These are phyloP conservation scores for Yamadazyma sp. DNA, from an alignment of 805 yeast species.

Conservation along the genomic window DNA sequence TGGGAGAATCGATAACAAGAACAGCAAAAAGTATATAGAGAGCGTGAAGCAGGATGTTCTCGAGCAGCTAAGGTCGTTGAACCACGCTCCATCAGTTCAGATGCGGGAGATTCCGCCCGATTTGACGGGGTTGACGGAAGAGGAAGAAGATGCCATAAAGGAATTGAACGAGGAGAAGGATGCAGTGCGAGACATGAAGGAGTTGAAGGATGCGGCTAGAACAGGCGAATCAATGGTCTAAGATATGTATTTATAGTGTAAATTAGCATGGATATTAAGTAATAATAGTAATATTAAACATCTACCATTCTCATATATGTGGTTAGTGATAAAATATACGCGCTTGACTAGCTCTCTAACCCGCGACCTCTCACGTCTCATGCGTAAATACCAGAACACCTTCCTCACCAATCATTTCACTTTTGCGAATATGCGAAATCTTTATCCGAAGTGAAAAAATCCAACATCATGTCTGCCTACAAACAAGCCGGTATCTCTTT, in stretches of 20 bases:
- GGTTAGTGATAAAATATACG: too few species aligned
- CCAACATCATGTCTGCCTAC: conserved; percentile 41
- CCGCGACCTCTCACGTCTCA: too few species aligned
- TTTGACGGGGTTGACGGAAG: conserved; percentile 42
- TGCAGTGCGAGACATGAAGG: conserved; percentile 13
- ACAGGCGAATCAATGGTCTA: conserved; percentile 6
- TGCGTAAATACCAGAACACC: conserved; percentile 9
- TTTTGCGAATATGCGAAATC: conserved; percentile 4
- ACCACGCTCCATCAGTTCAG: conserved; percentile 92
- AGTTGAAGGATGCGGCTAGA: conserved; percentile 29
- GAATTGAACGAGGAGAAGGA: conserved; percentile 38
- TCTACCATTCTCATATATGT: background rate
- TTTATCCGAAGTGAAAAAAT: conserved; percentile 10
- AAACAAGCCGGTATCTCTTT: conserved; percentile 54
- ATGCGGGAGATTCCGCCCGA: conserved; percentile 88
- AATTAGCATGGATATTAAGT: background rate
- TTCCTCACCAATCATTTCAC: conserved; percentile 13
- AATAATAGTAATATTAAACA: background rate
- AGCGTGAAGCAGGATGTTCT: conserved; percentile 70
- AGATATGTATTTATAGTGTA: conserved; percentile 1
- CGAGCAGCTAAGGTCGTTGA: conserved; percentile 77
- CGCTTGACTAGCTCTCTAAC: too few species aligned
- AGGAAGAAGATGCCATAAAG: conserved; percentile 38
- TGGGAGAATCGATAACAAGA: conserved; percentile 75
- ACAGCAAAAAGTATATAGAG: conserved; percentile 79